Conservation (phyloP, 352 stramenopile species). For the Phytophthora hibernalis region DNA sequence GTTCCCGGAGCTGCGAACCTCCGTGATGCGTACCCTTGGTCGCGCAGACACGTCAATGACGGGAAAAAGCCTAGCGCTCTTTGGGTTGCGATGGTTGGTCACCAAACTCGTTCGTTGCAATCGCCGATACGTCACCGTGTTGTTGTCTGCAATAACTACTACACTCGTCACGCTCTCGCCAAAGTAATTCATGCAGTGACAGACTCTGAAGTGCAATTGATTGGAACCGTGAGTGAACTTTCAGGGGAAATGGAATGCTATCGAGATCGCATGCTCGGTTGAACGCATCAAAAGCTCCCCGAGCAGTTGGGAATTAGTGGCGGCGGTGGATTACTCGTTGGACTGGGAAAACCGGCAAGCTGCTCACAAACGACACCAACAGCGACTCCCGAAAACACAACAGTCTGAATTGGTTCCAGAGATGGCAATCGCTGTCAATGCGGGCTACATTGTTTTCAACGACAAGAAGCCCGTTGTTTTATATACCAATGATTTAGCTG, state of each 20-base stretch:
- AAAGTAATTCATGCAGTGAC: not conserved
- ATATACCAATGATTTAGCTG: not conserved
- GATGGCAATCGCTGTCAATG: not conserved
- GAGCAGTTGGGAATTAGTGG: conserved; percentile 2
- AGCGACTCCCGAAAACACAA: not conserved
- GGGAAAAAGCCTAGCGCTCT: not conserved
- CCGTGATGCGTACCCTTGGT: not conserved
- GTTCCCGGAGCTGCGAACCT: not conserved
- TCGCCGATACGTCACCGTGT: not conserved
- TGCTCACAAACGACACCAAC: not conserved
- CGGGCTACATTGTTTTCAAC: not conserved
- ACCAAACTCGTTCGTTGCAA: not conserved
- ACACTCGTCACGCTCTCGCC: not conserved
- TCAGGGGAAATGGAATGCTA: not conserved
- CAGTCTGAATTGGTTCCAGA: not conserved
- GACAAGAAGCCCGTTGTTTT: not conserved
- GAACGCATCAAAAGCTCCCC: not conserved
- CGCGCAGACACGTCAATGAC: not conserved
- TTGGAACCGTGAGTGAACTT: conserved; percentile 9
- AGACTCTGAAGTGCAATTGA: conserved; percentile 1
- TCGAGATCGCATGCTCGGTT: not conserved
- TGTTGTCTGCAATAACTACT: conserved; percentile 2
- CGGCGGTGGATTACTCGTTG: not conserved
- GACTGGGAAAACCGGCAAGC: conserved; percentile 5
- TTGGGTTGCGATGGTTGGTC: not conserved